Conservation (phyloP, 805 yeast genomes). For the Metschnikowia gelsemii region DNA sequence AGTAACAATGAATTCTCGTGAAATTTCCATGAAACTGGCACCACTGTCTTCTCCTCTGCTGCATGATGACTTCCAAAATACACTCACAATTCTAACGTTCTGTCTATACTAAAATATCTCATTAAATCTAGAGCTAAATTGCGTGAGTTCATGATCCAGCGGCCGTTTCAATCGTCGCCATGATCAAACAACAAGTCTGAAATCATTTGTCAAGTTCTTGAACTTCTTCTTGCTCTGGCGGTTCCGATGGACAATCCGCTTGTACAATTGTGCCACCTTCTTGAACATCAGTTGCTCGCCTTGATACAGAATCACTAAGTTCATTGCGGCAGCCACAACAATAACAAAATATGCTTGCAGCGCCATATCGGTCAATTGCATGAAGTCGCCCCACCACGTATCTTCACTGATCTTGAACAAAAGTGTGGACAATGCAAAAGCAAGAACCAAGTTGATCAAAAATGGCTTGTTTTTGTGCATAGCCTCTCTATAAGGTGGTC, state of each 20-base stretch:
- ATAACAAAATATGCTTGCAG: constrained; percentile 50
- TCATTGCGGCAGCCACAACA: constrained; percentile 44
- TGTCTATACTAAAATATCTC: no score
- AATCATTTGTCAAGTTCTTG: constrained; percentile 22
- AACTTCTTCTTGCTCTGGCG: constrained; percentile 36
- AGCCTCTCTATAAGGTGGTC: constrained; percentile 90
- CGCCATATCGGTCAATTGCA: constrained; percentile 72
- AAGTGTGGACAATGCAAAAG: constrained; percentile 48
- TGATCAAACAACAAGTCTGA: constrained; percentile 3
- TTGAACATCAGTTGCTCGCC: constrained; percentile 48
- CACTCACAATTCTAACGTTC: no score
- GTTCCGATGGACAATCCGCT: constrained; percentile 29
- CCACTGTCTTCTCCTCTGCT: no score
- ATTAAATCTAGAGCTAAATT: background rate
- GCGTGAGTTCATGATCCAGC: no score
- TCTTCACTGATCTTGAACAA: constrained; percentile 57
- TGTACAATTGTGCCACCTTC: constrained; percentile 40
- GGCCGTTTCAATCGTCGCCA: background rate
- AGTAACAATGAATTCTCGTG: no score
- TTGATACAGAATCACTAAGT: constrained; percentile 47
- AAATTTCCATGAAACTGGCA: no score
- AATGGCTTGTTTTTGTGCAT: constrained; percentile 68
- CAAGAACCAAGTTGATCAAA: constrained; percentile 53
- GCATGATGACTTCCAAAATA: no score
- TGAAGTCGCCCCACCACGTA: constrained; percentile 58